A percentile compares a stretch with the other conserved stretches of the same genome.
Conservation (phyloP, 1,284 basidiomycete genomes). For the Ustilago nuda region DNA sequence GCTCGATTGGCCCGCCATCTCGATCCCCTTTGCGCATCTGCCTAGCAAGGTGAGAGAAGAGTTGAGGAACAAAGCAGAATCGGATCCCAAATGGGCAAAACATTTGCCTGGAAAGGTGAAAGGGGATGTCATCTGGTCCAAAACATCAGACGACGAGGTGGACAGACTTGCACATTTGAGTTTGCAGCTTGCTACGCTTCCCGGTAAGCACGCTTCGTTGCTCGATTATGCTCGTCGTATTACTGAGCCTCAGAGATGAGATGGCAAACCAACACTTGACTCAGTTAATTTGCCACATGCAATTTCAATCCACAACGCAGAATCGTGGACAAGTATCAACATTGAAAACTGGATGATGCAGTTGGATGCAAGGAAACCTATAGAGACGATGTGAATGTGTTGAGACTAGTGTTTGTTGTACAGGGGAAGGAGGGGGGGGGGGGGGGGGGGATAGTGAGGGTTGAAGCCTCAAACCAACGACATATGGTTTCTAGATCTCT, state of each 20-base stretch:
- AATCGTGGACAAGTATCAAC: not conserved
- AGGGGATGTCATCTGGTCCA: slow-evolving; percentile 6
- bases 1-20: slow-evolving; percentile 40
- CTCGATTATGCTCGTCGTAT: slow-evolving; percentile 24
- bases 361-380: slow-evolving; percentile 34
- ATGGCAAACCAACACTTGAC: not conserved
- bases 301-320: not conserved
- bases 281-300: not conserved
- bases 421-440: not conserved
- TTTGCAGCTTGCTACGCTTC: slow-evolving; percentile 30
- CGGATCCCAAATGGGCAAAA: slow-evolving; percentile 6
- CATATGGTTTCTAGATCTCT: not conserved
- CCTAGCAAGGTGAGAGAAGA: not conserved
- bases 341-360: slow-evolving; percentile 16
- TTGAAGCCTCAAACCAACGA: slow-evolving; percentile 24
- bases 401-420: slow-evolving; percentile 26
- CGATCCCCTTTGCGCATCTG: slow-evolving; percentile 15
- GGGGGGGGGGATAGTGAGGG: slow-evolving; percentile 33
- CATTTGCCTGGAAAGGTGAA: slow-evolving; percentile 1
- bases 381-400: slow-evolving; percentile 8
- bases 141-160: not conserved
- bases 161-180: slow-evolving; percentile 17
- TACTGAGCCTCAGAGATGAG: not conserved
- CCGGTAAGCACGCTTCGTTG: slow-evolving; percentile 21
- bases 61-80: not conserved